Percentiles rank a stretch among this genome's conserved stretches.
Conservation (phyloP, 768 basidiomycete species). For the Cystobasidium tubakii region DNA sequence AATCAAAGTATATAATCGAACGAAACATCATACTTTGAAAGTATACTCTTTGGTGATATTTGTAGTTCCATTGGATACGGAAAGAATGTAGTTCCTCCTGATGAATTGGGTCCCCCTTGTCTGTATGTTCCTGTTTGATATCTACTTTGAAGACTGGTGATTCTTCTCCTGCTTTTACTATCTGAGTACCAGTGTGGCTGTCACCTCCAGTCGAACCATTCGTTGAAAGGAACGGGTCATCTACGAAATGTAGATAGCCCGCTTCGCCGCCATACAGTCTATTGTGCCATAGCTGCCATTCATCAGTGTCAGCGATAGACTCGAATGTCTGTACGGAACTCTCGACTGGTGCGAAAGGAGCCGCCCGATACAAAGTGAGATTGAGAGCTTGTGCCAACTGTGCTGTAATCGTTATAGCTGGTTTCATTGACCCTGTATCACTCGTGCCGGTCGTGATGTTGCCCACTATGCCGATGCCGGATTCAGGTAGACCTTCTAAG, state of each 20-base stretch:
- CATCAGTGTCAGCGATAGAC: not conserved
- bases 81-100: slow-evolving; percentile 16
- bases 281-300: slow-evolving; percentile 20
- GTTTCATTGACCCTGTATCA: not conserved
- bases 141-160: not conserved
- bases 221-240: not conserved
- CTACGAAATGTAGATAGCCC: slow-evolving; percentile 1
- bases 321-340: not conserved
- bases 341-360: not conserved
- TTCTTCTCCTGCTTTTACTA: not conserved
- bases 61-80: slow-evolving; percentile 5
- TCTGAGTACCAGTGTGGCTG: not conserved
- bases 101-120: not conserved
- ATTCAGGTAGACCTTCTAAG: not conserved
- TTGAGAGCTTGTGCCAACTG: not conserved
- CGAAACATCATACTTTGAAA: slow-evolving; percentile 42
- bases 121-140: slow-evolving; percentile 10
- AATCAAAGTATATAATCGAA: slow-evolving; percentile 44
- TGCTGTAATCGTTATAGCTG: not conserved
- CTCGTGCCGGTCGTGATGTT: not conserved
- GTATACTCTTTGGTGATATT: slow-evolving; percentile 35
- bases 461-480: not conserved
- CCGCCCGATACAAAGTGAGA: not conserved
- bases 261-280: slow-evolving; percentile 17
- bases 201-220: not conserved